These are phyloP conservation scores for Trichoderma parareesei DNA, from an alignment of 495 filamentous ascomycete species.

Conservation along the genomic window DNA sequence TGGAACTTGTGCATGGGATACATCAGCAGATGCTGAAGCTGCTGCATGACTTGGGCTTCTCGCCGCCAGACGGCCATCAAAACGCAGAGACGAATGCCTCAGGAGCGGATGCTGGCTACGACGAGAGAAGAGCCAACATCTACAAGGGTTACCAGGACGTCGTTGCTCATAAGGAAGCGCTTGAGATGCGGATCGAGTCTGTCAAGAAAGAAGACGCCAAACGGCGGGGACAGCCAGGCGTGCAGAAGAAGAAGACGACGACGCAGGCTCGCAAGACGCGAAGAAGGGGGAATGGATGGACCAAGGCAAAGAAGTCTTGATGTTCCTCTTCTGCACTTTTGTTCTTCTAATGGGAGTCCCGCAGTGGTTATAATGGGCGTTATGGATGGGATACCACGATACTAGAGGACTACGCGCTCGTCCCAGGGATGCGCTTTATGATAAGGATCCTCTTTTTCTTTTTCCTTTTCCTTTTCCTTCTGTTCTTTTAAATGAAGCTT, in stretches of 20 bases:
- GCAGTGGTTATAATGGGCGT: too few species aligned
- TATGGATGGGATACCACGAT: too few species aligned
- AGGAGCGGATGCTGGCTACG: not conserved
- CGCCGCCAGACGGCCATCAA: not conserved
- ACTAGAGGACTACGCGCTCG: too few species aligned
- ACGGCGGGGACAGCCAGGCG: not conserved
- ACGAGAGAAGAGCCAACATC: not conserved
- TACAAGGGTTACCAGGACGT: not conserved
- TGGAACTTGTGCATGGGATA: not conserved
- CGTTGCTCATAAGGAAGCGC: not conserved
- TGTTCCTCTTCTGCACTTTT: too few species aligned
- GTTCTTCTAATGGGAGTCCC: too few species aligned
- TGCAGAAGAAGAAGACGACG: not conserved
- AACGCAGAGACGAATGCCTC: not conserved
- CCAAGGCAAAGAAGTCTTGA: too few species aligned
- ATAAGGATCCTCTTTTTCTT: too few species aligned
- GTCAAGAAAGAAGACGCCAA: not conserved
- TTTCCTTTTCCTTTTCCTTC: too few species aligned
- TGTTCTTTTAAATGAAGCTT: too few species aligned
- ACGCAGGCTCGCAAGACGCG: not conserved
- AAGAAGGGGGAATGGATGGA: not conserved
- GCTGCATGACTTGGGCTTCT: not conserved
- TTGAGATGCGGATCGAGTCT: not conserved
- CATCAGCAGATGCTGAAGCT: not conserved
- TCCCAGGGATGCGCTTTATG: too few species aligned